Evolutionary conservation across 1,284 basidiomycete species (phyloP).

Genomic region (Irpex sp.): DNA sequence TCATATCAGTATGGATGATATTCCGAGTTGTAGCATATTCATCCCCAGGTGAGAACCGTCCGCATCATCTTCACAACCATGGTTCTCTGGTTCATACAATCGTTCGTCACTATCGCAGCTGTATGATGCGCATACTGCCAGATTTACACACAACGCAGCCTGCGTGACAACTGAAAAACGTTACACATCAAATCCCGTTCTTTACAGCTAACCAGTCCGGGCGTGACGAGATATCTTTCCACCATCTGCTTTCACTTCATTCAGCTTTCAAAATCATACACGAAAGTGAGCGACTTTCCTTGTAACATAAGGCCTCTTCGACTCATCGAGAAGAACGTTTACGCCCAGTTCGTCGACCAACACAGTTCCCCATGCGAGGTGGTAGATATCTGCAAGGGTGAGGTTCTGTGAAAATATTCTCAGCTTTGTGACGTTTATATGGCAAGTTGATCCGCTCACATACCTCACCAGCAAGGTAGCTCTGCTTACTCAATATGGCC

Average conservation of each 20-base stretch:
- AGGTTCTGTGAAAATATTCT: conserved; percentile 25
- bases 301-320: conserved; percentile 27
- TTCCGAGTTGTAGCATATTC: too few relatives aligned
- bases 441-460: background rate
- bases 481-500: conserved; percentile 38
- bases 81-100: too few relatives aligned
- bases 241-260: conserved; percentile 25
- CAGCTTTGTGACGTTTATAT: background rate
- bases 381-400: conserved; percentile 51
- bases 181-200: conserved; percentile 4
- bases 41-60: too few relatives aligned
- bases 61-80: too few relatives aligned
- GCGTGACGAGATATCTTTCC: conserved; percentile 31
- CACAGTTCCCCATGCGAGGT: conserved; percentile 42
- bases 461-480: conserved; percentile 45
- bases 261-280: background rate
- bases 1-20: too few relatives aligned
- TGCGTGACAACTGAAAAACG: too few relatives aligned
- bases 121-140: too few relatives aligned
- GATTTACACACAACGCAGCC: too few relatives aligned
- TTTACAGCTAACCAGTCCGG: conserved; percentile 33
- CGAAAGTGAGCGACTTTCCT: conserved; percentile 3
- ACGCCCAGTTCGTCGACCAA: conserved; percentile 19
- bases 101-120: too few relatives aligned
- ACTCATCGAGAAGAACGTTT: conserved; percentile 16